A percentile compares a stretch with the other conserved stretches of the same genome.
These are phyloP conservation scores for Candida palmyrensis DNA, from an alignment of 805 yeast genomes.

Conservation along the genomic window DNA sequence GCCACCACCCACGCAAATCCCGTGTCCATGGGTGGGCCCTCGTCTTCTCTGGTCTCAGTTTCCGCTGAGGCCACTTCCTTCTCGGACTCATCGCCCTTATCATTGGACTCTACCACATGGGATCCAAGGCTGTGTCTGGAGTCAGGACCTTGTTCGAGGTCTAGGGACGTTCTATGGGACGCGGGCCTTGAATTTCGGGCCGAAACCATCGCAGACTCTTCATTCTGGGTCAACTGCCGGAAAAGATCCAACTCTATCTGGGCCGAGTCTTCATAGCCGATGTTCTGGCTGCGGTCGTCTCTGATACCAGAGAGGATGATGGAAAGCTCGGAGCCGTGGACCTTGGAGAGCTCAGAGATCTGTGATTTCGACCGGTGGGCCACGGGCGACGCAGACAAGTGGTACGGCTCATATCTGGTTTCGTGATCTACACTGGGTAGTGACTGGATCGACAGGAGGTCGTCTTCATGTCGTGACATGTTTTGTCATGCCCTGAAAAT, in stretches of 20 bases:
- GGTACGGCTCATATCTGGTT: no score
- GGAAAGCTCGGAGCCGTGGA: constrained; percentile 6
- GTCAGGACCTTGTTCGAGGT: neutral
- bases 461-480: no score
- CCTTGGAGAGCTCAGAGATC: no score
- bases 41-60: constrained; percentile 3
- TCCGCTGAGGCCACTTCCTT: neutral
- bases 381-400: no score
- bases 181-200: neutral
- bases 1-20: constrained; percentile 53
- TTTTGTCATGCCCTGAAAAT: no score
- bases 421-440: no score
- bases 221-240: constrained; percentile 1
- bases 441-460: no score
- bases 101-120: neutral
- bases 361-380: no score
- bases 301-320: constrained; percentile 15
- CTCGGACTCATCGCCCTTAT: neutral
- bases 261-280: neutral
- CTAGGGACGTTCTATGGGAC: neutral
- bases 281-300: constrained; percentile 1
- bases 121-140: neutral
- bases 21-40: constrained; percentile 31
- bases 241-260: neutral
- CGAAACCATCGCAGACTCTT: neutral